Percentiles rank a stretch among this genome's conserved stretches.
Evolutionary conservation across 495 filamentous ascomycete genomes (phyloP).

Genomic region (Trichoderma virens): DNA sequence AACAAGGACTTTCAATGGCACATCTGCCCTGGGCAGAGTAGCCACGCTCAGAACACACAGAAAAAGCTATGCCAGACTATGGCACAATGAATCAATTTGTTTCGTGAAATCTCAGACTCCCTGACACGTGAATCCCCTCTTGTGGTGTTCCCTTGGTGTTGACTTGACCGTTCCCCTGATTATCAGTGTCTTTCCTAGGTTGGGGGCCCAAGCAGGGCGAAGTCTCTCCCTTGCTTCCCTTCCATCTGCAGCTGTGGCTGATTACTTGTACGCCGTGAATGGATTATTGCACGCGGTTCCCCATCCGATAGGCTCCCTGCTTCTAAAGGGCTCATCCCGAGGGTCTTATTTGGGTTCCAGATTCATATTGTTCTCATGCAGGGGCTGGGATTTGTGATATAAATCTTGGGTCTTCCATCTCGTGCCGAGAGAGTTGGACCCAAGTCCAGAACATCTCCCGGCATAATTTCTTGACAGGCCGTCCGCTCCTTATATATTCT

Average conservation of each 20-base stretch:
- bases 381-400: not conserved
- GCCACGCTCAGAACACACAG: not conserved
- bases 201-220: slow-evolving; percentile 2
- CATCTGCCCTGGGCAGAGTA: not conserved
- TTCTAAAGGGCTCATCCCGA: not conserved
- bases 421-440: no score
- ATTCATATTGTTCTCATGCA: not conserved
- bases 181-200: not conserved
- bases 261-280: not conserved
- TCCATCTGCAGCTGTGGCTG: not conserved
- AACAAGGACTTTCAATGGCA: not conserved
- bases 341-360: not conserved
- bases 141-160: not conserved
- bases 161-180: not conserved
- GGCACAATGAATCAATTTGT: slow-evolving; percentile 2
- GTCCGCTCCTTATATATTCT: not conserved
- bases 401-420: not conserved
- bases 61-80: not conserved
- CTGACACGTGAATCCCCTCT: not conserved
- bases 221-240: not conserved
- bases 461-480: not conserved
- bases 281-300: not conserved
- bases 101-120: not conserved
- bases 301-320: not conserved
- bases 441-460: not conserved